Evolutionary conservation across 228 moss, liverwort and hornwort species (phyloP).

Genomic region (Sphagnum fallax): DNA sequence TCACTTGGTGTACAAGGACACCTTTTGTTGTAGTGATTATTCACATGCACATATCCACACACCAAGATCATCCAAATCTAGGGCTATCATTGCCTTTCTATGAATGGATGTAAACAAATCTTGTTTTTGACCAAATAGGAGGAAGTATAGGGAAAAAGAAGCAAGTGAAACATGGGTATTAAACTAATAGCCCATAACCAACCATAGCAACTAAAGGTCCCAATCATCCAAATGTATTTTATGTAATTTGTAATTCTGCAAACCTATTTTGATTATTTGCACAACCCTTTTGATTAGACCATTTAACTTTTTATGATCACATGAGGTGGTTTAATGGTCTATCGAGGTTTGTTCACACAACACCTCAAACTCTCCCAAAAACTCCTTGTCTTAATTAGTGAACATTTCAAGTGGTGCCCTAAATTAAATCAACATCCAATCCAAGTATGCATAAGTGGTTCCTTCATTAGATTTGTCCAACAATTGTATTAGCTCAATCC

Average conservation of each 20-base stretch:
- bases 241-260: constrained; percentile 2
- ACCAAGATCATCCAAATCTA: constrained; percentile 1
- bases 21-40: too few relatives aligned
- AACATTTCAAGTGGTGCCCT: not conserved
- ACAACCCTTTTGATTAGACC: constrained; percentile 1
- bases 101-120: not conserved
- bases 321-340: constrained; percentile 2
- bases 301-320: constrained; percentile 4
- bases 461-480: not conserved
- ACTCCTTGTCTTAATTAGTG: constrained; percentile 1
- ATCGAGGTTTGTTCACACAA: constrained; percentile 4
- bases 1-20: too few relatives aligned
- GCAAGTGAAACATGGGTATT: not conserved
- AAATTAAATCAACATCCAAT: not conserved
- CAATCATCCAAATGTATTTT: not conserved
- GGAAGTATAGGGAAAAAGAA: constrained; percentile 1
- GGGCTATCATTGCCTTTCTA: not conserved
- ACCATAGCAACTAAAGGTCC: not conserved
- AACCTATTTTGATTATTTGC: constrained; percentile 6
- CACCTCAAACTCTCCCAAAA: constrained; percentile 6
- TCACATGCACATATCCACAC: constrained; percentile 1
- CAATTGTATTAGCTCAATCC: constrained; percentile 4
- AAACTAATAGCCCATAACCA: constrained; percentile 8
- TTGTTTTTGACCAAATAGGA: constrained; percentile 3
- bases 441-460: constrained; percentile 1